These are phyloP conservation scores for Zygotorulaspora mrakii DNA, from an alignment of 1,139 yeast species.

Conservation along the genomic window DNA sequence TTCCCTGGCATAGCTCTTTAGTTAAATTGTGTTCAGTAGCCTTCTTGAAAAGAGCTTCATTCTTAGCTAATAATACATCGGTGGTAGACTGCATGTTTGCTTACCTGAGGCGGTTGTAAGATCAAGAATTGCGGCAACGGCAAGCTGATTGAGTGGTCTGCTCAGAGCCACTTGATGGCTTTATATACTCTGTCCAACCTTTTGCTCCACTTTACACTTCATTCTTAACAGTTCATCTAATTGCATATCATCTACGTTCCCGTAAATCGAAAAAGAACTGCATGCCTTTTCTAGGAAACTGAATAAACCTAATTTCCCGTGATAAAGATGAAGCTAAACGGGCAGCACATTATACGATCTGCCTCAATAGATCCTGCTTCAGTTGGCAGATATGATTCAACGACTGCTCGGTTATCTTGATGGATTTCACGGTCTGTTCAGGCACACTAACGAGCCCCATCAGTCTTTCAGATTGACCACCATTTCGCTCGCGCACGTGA, in stretches of 20 bases:
- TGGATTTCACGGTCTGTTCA: constrained; percentile 21
- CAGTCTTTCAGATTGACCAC: constrained; percentile 13
- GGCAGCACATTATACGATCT: constrained; percentile 16
- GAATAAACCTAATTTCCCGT: too few relatives aligned
- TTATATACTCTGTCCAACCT: neutral
- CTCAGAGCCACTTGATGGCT: neutral
- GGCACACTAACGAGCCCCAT: constrained; percentile 37
- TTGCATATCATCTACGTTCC: constrained; percentile 2
- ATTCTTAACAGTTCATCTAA: neutral
- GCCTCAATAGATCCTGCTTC: constrained; percentile 16
- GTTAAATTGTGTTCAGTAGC: constrained; percentile 46
- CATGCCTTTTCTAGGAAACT: constrained; percentile 3
- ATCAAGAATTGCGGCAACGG: neutral
- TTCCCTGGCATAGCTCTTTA: constrained; percentile 46
- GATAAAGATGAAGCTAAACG: too few relatives aligned
- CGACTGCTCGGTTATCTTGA: constrained; percentile 18
- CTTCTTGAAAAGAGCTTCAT: constrained; percentile 29
- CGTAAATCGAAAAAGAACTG: neutral
- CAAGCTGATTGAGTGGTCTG: neutral
- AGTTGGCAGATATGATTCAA: constrained; percentile 15
- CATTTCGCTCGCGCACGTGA: constrained; percentile 27
- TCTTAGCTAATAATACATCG: constrained; percentile 27
- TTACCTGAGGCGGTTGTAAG: neutral
- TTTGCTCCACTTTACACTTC: neutral
- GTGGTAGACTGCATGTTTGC: constrained; percentile 21